Percentiles rank a stretch among this genome's conserved stretches.
Evolutionary conservation across 176 grass and related monocot species (phyloP).

Genomic region (Carex pumila): DNA sequence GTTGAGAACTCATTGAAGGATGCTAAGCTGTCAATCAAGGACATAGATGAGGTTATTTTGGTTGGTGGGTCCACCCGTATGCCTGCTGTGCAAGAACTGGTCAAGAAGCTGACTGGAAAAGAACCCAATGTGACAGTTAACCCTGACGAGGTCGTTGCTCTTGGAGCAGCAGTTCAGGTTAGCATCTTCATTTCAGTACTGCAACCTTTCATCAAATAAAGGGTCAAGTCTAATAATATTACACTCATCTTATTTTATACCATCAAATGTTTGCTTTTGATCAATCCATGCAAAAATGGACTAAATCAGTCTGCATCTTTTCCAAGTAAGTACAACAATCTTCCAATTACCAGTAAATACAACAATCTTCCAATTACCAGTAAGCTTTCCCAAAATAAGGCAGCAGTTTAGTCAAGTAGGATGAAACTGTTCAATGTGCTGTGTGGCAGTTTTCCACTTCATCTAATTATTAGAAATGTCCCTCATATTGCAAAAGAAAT

Average conservation of each 20-base stretch:
- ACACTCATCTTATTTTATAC: background rate
- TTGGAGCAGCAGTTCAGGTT: constrained; percentile 96
- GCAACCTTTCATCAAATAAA: background rate
- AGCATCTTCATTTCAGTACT: background rate
- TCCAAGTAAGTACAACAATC: background rate
- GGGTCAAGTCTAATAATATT: background rate
- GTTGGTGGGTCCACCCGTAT: constrained; percentile 97
- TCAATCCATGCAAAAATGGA: background rate
- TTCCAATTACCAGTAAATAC: background rate
- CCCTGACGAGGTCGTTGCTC: constrained; percentile 93
- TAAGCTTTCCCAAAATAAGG: background rate
- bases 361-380: background rate
- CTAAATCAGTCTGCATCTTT: background rate
- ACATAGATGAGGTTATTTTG: constrained; percentile 94
- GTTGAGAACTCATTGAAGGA: constrained; percentile 81
- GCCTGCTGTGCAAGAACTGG: constrained; percentile 86
- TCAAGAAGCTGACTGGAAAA: constrained; percentile 82
- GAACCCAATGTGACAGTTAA: constrained; percentile 99
- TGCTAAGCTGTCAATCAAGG: constrained; percentile 75
- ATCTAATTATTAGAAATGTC: background rate
- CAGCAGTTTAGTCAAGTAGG: background rate
- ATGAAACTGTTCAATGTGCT: background rate
- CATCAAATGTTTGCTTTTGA: background rate
- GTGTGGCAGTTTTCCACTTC: background rate
- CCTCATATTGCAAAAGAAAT: constrained; percentile 13